phyloP scores from a whole-genome alignment of 2,329 filamentous ascomycete genomes.

The Lachnellula cervina region DNA sequence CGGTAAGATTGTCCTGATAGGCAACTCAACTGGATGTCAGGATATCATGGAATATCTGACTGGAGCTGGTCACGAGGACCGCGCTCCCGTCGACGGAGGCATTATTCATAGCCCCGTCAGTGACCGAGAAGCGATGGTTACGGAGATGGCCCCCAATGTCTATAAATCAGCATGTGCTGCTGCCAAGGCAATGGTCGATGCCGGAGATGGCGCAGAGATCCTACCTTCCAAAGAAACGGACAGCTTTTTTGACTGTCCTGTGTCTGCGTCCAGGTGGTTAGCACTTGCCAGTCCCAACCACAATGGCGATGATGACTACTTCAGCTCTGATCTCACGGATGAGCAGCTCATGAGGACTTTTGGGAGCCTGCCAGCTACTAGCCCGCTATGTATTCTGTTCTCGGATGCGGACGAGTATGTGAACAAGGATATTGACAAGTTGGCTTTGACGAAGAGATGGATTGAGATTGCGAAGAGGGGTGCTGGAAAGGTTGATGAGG shows the following conservation, averaged over 20 bases:
- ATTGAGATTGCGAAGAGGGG: conserved; percentile 37
- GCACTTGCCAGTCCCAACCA: conserved; percentile 51
- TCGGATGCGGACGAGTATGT: conserved; percentile 49
- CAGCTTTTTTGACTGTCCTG: conserved; percentile 36
- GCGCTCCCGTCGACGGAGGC: conserved; percentile 50
- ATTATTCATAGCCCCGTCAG: conserved; percentile 64
- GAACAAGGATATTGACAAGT: conserved; percentile 42
- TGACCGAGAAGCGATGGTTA: conserved; percentile 52
- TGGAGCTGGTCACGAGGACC: conserved; percentile 25
- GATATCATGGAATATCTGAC: conserved; percentile 61
- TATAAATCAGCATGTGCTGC: conserved; percentile 32
- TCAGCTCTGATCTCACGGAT: conserved; percentile 57
- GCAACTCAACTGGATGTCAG: conserved; percentile 65
- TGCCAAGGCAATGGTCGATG: conserved; percentile 39
- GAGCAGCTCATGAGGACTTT: conserved; percentile 50
- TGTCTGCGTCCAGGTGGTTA: conserved; percentile 54
- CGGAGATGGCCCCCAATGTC: conserved; percentile 34
- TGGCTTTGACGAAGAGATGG: conserved; percentile 45
- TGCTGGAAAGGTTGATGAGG: conserved; percentile 43
- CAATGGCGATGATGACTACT: conserved; percentile 62
- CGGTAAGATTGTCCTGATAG: conserved; percentile 61
- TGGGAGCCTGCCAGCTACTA: conserved; percentile 41
- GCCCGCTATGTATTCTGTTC: conserved; percentile 45
- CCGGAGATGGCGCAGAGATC: conserved; percentile 40
- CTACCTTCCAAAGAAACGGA: conserved; percentile 32